Conservation (phyloP, 2,329 filamentous ascomycete species). For the Aquanectria penicillioides region DNA sequence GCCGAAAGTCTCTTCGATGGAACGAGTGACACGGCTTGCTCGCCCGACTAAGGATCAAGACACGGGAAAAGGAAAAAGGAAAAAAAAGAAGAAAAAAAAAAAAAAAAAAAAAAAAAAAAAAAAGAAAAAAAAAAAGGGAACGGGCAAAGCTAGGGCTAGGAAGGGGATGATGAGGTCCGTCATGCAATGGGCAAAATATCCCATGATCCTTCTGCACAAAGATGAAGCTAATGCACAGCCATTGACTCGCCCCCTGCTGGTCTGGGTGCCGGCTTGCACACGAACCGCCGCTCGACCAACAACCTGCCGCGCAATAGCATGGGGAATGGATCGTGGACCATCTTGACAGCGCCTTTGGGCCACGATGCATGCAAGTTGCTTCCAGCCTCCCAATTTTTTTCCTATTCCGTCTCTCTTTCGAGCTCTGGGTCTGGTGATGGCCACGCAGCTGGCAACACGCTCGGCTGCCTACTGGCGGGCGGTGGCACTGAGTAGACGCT, state of each 20-base stretch:
- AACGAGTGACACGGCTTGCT: slow-evolving; percentile 4
- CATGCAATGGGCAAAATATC: background rate
- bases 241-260: slow-evolving; percentile 19
- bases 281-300: slow-evolving; percentile 14
- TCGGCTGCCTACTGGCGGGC: slow-evolving; percentile 1
- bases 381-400: background rate
- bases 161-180: background rate
- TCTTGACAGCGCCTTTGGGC: slow-evolving; percentile 7
- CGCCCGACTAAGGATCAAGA: background rate
- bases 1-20: background rate
- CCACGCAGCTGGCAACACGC: background rate
- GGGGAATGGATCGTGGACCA: slow-evolving; percentile 9
- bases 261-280: slow-evolving; percentile 13
- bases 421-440: background rate
- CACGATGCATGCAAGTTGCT: slow-evolving; percentile 4
- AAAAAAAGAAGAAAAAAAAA: too few relatives aligned
- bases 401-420: background rate
- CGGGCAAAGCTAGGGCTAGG: too few relatives aligned
- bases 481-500: background rate
- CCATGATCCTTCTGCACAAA: slow-evolving; percentile 1
- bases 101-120: too few relatives aligned
- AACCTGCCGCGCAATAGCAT: slow-evolving; percentile 7
- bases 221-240: slow-evolving; percentile 15
- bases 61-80: too few relatives aligned
- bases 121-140: too few relatives aligned